Evolutionary conservation across 768 basidiomycete genomes (phyloP), one percentile per base, ranked within the genome.

Genomic region (Rhodotorula babjevae): DNA sequence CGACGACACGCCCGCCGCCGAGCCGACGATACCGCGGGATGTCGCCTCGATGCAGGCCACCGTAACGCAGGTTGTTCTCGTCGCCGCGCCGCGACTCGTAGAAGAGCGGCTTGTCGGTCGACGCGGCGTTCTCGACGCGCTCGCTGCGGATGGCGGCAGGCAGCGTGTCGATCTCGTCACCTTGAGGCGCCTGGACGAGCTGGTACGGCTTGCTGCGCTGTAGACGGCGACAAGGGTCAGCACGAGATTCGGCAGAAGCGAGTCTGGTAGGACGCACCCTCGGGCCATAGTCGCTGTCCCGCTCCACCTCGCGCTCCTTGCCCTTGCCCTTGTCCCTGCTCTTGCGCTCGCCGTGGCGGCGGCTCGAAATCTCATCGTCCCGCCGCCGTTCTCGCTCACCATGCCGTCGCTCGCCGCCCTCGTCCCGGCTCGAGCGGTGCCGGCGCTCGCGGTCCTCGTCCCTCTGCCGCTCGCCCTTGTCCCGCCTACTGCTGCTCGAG

Each of bases 31-130:
- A 77, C 18, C 63, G 18, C 15, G 76, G 68, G 10, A 77, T 53
- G 44, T 77, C 73, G 29, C 76, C 73, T 19, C 68, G 69, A 29
- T 77, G 70, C 10, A 77, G 42, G 0, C 70, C 70, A 12, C 68
- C 72, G 61, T 74, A 74, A 9, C 52, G 67, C 29, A 74, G 31
- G 66, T 77, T 77, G 55, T 58, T 47, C 46, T 61, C 49, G 68
- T 77, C 76, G n/a, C 73, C 73, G 1, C 57, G 49, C 16, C 67
- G 46, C 21, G 69, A 70, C 25, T 65, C 64, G 70, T 75, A 75
- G 67, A 66, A 75, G 31, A 74, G 25, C 10, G 67, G 66, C 27
- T 63, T 72, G 36, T 67, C 71, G 11, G 25, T 8, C 2, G 53
- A 11, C 5, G 53, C 7, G 18, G 25, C 7, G 8, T 36, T 19